Percentiles rank a stretch among this genome's conserved stretches.
These are phyloP conservation scores for Neofusicoccum umdonicola DNA, from an alignment of 2,329 filamentous ascomycete species.

Conservation along the genomic window DNA sequence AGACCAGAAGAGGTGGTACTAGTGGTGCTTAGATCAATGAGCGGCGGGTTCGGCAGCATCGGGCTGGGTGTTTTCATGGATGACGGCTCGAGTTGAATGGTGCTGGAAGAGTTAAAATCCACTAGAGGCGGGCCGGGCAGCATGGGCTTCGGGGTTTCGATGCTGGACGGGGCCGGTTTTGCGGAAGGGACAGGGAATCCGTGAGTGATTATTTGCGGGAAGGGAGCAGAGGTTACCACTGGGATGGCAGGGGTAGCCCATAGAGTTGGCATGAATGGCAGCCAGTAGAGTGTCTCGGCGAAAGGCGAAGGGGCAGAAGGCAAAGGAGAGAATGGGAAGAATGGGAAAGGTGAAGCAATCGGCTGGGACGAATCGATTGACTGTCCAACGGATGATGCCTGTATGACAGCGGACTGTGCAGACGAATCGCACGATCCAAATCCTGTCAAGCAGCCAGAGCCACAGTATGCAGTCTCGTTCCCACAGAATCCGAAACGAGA, in stretches of 20 bases:
- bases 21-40: background rate
- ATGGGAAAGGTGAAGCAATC: background rate
- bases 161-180: background rate
- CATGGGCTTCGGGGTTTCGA: no score
- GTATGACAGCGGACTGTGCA: background rate
- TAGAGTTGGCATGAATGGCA: background rate
- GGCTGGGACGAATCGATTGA: no score
- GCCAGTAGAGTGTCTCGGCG: background rate
- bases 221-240: background rate
- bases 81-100: background rate
- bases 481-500: conserved; percentile 3
- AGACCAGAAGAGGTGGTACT: background rate
- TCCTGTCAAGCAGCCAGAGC: background rate
- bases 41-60: background rate
- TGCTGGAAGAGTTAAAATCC: background rate
- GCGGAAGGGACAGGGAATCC: background rate
- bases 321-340: no score
- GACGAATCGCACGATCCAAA: background rate
- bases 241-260: background rate
- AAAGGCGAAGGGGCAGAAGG: background rate
- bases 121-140: background rate
- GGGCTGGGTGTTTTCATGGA: background rate
- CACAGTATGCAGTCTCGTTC: background rate
- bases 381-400: background rate
- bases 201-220: background rate